Evolutionary conservation across 2,329 filamentous ascomycete genomes (phyloP), one percentile per base, ranked within the genome.

Genomic region (Massarina eburnea): DNA sequence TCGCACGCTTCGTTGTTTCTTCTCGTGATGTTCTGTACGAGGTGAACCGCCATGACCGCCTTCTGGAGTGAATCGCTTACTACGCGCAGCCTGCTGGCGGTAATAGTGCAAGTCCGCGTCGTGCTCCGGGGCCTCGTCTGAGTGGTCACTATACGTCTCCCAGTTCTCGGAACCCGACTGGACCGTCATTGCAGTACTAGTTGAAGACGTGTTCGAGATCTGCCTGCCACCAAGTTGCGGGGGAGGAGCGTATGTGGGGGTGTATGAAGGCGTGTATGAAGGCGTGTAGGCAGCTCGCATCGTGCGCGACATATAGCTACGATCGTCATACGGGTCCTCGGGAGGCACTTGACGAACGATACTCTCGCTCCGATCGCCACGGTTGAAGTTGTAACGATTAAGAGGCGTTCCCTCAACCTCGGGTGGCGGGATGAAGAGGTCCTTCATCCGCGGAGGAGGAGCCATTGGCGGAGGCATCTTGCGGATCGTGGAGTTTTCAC

Each of bases 71-170:
- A 81, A 77, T 36, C 86, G 80, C 73, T 90, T 91, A 56, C 79
- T 79, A 27, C 83, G 80, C 5, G 85, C 79, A 24, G 85, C 84
- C 50, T 85, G 81, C 43, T 91, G 74, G 46, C 86, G 81, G 54
- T 88, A 86, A 62, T 89, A 89, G 70, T 95, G 95, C 8, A 83
- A 79, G 49, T 94, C 89, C 3, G 84, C 85, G 65, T 96, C 91
- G 19, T 58, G 61, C 52, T 72, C 70, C 0, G 80, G 78, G 59
- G 90, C 49, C 0, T 85, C 82, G 61, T 90, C 86, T 50, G 86
- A 90, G 55, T 80, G 83, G 67, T 95, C 89, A 58, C 94, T 91
- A 61, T 94, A 97, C 8, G 91, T 96, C 71, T 97, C 92, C 92
- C 92, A 97, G 68, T 97, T 97, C 72, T 97, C 92, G 3, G 89